A percentile compares a stretch with the other conserved stretches of the same genome.
Evolutionary conservation across 352 stramenopile species (phyloP).

Genomic region (Stephanocyclus meneghinianus): DNA sequence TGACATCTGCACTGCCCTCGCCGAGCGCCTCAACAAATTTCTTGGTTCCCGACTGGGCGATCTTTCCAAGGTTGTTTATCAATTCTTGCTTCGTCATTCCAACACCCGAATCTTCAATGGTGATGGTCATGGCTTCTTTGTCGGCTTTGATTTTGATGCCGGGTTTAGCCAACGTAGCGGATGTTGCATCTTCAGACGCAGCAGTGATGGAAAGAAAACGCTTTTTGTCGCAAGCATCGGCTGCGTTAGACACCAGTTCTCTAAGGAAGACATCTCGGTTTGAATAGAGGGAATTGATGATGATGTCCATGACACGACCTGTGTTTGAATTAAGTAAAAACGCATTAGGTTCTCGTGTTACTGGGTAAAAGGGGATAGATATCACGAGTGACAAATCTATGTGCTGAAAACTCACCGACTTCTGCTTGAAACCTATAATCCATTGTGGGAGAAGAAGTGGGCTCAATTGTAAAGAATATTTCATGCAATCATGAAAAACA

Average conservation of each 20-base stretch:
- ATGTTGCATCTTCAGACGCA: conserved; percentile 53
- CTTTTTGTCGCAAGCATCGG: conserved; percentile 97
- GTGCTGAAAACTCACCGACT: conserved; percentile 24
- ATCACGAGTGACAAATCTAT: no score
- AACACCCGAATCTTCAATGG: conserved; percentile 97
- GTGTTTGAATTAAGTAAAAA: no score
- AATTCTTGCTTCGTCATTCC: conserved; percentile 99
- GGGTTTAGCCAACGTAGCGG: conserved; percentile 91
- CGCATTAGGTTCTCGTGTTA: no score
- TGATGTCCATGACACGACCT: conserved; percentile 86
- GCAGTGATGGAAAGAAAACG: conserved; percentile 97
- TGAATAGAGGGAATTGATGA: conserved; percentile 98
- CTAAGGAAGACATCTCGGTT: conserved; percentile 99
- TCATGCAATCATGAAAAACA: background rate
- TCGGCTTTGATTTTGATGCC: conserved; percentile 98
- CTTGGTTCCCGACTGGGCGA: conserved; percentile 99
- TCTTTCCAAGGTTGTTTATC: conserved; percentile 99
- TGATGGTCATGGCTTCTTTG: conserved; percentile 99
- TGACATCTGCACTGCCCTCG: conserved; percentile 95
- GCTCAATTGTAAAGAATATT: background rate
- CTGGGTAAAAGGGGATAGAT: no score
- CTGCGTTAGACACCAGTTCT: conserved; percentile 98
- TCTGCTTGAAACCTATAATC: conserved; percentile 61
- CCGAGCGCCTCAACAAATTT: conserved; percentile 98
- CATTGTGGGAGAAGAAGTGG: background rate